Percentiles rank a stretch among this genome's conserved stretches.
phyloP scores from a whole-genome alignment of 73 alveolate species.

The Paramecium pentaurelia region DNA sequence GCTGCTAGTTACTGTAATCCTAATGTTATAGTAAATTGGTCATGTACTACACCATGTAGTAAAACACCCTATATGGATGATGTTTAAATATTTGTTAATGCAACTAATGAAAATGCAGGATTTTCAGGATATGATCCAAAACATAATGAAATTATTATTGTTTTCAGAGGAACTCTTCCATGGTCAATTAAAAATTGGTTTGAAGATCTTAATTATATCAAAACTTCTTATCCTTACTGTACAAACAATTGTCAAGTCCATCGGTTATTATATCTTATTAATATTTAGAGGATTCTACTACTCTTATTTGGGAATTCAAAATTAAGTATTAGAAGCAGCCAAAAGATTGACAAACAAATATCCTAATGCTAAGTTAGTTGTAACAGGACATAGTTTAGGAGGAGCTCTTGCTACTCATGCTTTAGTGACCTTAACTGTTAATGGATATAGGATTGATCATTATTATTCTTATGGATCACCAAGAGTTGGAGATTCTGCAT shows the following conservation, averaged over 20 bases:
- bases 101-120: conserved; percentile 26
- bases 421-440: background rate
- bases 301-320: background rate
- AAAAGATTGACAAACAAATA: background rate
- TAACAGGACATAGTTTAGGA: conserved; percentile 59
- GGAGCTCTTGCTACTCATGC: conserved; percentile 62
- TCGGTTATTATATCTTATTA: background rate
- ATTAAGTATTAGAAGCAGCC: background rate
- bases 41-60: conserved; percentile 14
- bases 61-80: conserved; percentile 40
- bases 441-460: background rate
- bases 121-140: conserved; percentile 42
- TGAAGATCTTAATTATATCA: conserved; percentile 24
- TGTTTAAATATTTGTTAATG: background rate
- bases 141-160: conserved; percentile 32
- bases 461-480: conserved; percentile 57
- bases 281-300: conserved; percentile 25
- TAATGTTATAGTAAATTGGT: background rate
- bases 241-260: conserved; percentile 44
- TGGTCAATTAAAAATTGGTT: conserved; percentile 58
- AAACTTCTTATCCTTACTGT: conserved; percentile 31
- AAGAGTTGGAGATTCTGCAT: conserved; percentile 53
- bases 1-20: conserved; percentile 20
- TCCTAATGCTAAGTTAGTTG: conserved; percentile 13
- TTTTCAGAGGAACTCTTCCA: conserved; percentile 63